Base-by-base conservation (phyloP, 768 basidiomycete genomes). In the Coprinellus micaceus region DNA sequence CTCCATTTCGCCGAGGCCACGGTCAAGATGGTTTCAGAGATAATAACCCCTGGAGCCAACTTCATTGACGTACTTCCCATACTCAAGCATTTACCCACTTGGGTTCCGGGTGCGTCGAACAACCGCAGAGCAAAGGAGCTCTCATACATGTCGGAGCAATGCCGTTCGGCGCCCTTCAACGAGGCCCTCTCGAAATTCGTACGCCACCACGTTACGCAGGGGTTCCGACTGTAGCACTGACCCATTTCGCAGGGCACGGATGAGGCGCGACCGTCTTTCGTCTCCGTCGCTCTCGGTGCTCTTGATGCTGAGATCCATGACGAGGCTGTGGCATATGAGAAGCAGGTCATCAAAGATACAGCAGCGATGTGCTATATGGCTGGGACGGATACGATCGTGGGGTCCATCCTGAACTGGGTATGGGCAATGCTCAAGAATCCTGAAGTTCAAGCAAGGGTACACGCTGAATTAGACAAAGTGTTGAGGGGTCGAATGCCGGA, bases 361-460 rank as follows among this genome's bases (percentile, higher is more conserved):
- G 66, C 67, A 29, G 66, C 58, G 11, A 65, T 65, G 19, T 47
- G 67, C 56, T 69, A 64, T 47, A 61, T 52, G 47, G 61, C 66
- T 33, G 68, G 63, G 11, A 61, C 66, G 12, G 67, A 70, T 37
- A 69, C 70, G 11, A 70, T 66, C 2, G 55, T 67, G 1, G 65
- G 67, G 1, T 59, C 64, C 3, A 62, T 70, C 12, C 62, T 61
- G 21, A 59, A 58, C 11, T 75, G 79, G 56, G 52, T 78, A 28
- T 67, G 75, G 5, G 74, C 71, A 0, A 75, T 79, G 74, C 61
- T 72, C 1, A 63, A 66, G 21, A 63, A 74, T 57, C 78, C 77
- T 1, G 72, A 76, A 2, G 67, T 68, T 0, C 72, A 74, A 61
- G 60, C 54, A 40, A 68, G 67, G 41, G 74, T 72, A 1, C 74